Evolutionary conservation across 2,329 filamentous ascomycete genomes (phyloP).

Genomic region (Cladobotryum protrusum): DNA sequence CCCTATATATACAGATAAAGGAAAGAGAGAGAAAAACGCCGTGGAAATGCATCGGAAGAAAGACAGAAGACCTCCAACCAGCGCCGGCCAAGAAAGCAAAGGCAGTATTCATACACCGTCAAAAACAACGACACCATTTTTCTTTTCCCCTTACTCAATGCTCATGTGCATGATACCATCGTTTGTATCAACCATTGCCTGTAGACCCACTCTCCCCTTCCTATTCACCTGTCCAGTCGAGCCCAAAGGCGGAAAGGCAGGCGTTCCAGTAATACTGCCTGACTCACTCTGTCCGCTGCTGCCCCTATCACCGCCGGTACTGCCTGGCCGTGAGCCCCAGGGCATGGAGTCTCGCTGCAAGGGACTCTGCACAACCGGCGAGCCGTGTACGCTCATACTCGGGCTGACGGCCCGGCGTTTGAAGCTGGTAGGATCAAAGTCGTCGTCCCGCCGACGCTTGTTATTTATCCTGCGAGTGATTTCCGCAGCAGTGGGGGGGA

Average conservation of each 20-base stretch:
- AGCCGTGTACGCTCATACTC: slow-evolving; percentile 85
- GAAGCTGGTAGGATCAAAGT: slow-evolving; percentile 80
- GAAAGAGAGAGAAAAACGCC: background rate
- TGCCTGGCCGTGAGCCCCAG: slow-evolving; percentile 67
- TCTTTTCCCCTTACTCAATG: slow-evolving; percentile 60
- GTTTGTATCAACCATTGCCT: slow-evolving; percentile 94
- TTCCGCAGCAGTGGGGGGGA: slow-evolving; percentile 62
- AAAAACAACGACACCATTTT: background rate
- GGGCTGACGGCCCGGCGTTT: slow-evolving; percentile 90
- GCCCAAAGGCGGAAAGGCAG: slow-evolving; percentile 27
- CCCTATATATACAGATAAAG: background rate
- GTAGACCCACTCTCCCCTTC: slow-evolving; percentile 66
- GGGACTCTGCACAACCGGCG: slow-evolving; percentile 79
- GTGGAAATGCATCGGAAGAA: background rate
- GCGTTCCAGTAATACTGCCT: slow-evolving; percentile 33
- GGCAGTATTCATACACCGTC: background rate
- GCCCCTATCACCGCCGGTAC: slow-evolving; percentile 49
- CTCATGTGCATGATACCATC: slow-evolving; percentile 96
- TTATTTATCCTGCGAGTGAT: slow-evolving; percentile 71
- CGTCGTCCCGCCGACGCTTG: slow-evolving; percentile 84
- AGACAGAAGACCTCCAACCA: background rate
- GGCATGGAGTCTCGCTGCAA: slow-evolving; percentile 63
- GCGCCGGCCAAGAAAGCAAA: background rate
- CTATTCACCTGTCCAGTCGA: slow-evolving; percentile 41
- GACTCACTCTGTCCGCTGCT: slow-evolving; percentile 48